Conservation (phyloP, 2,329 filamentous ascomycete species). For the Penicillium freii region DNA sequence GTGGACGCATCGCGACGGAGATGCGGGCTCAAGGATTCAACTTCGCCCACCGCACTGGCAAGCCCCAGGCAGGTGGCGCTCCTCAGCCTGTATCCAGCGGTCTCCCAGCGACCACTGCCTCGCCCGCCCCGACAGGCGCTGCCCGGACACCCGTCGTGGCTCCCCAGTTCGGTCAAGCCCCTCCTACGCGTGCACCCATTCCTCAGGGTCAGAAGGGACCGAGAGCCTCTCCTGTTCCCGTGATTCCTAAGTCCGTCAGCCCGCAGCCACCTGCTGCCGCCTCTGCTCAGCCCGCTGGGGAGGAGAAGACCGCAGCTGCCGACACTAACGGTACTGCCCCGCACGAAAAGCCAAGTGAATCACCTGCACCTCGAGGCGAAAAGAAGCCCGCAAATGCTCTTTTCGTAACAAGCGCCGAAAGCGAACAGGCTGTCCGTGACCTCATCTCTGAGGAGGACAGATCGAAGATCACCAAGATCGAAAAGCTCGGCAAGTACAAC, state of each 20-base stretch:
- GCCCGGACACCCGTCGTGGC: constrained; percentile 36
- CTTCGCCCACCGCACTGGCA: constrained; percentile 91
- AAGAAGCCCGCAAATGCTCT: constrained; percentile 74
- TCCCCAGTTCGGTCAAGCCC: constrained; percentile 45
- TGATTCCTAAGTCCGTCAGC: constrained; percentile 42
- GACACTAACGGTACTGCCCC: constrained; percentile 53
- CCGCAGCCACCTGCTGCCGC: constrained; percentile 39
- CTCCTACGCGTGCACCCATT: constrained; percentile 33
- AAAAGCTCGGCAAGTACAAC: constrained; percentile 67
- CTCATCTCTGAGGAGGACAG: constrained; percentile 82
- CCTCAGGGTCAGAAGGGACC: constrained; percentile 34
- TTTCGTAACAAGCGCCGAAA: constrained; percentile 83
- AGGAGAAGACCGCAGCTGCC: constrained; percentile 52
- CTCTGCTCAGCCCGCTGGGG: constrained; percentile 43
- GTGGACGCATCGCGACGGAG: constrained; percentile 93
- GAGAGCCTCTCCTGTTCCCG: constrained; percentile 43
- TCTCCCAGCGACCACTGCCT: constrained; percentile 33
- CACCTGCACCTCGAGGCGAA: constrained; percentile 57
- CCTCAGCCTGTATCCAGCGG: constrained; percentile 27
- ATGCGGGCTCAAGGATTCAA: constrained; percentile 99
- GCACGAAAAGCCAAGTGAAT: constrained; percentile 42
- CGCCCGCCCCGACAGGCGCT: constrained; percentile 40
- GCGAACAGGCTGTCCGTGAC: constrained; percentile 76
- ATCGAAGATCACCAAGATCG: constrained; percentile 73
- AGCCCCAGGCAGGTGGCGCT: constrained; percentile 55